phyloP scores from a whole-genome alignment of 2,329 filamentous ascomycete genomes.

The Phialemoniopsis sp. region DNA sequence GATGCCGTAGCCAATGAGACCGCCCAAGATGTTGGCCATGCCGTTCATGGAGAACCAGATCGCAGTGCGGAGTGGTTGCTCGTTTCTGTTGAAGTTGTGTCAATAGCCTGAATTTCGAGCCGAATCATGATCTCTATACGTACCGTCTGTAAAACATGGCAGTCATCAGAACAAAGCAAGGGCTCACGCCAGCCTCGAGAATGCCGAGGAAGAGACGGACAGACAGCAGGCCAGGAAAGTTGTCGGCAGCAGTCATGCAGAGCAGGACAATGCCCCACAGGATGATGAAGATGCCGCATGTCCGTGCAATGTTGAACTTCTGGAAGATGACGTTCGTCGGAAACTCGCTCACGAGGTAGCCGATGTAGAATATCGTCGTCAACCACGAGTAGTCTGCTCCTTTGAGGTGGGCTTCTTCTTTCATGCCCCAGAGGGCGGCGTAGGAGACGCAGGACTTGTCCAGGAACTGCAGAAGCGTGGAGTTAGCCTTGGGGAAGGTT shows the following conservation, averaged over 20 bases:
- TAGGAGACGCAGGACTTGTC: slow-evolving; percentile 4
- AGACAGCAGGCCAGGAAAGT: background rate
- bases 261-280: slow-evolving; percentile 8
- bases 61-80: slow-evolving; percentile 48
- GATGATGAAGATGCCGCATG: slow-evolving; percentile 5
- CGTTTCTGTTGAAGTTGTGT: slow-evolving; percentile 10
- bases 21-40: slow-evolving; percentile 58
- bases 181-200: slow-evolving; percentile 3
- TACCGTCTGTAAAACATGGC: slow-evolving; percentile 14
- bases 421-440: slow-evolving; percentile 3
- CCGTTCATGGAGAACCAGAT: slow-evolving; percentile 53
- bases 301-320: slow-evolving; percentile 22
- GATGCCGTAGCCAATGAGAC: slow-evolving; percentile 52
- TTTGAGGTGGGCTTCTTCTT: slow-evolving; percentile 11
- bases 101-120: background rate
- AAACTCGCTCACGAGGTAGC: slow-evolving; percentile 24
- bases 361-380: slow-evolving; percentile 24
- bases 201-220: slow-evolving; percentile 1
- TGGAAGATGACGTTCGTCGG: slow-evolving; percentile 24
- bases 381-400: slow-evolving; percentile 28
- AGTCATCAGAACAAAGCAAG: slow-evolving; percentile 3
- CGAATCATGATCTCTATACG: no score
- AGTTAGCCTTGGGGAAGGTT: background rate
- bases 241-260: slow-evolving; percentile 2
- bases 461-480: background rate